Conservation (phyloP, 257 asterid genomes). For the Solanum gandarillasii region DNA sequence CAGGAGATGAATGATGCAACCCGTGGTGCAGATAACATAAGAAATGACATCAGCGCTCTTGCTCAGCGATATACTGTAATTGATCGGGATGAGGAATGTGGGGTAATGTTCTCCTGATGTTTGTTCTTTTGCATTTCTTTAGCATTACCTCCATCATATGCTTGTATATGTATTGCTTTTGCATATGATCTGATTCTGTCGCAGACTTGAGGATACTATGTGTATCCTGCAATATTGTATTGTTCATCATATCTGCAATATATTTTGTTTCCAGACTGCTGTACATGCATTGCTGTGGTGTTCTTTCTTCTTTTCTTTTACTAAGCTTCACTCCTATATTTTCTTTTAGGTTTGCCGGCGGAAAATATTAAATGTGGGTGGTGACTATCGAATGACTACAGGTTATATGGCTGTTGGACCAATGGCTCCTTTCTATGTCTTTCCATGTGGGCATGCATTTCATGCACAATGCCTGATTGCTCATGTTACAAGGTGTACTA, state of each 20-base stretch:
- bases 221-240: background rate
- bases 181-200: background rate
- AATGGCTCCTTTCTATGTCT: constrained; percentile 93
- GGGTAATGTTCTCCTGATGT: constrained; percentile 50
- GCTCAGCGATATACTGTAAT: constrained; percentile 85
- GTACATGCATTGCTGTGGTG: background rate
- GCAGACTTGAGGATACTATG: background rate
- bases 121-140: background rate
- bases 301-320: background rate
- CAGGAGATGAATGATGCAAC: constrained; percentile 99
- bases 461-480: constrained; percentile 89
- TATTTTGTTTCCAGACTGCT: background rate
- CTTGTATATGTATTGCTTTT: background rate
- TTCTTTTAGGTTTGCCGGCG: constrained; percentile 65
- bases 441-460: constrained; percentile 96
- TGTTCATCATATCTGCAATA: background rate
- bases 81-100: constrained; percentile 86
- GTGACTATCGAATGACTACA: constrained; percentile 56
- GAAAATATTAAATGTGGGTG: constrained; percentile 62
- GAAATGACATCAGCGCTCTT: constrained; percentile 89
- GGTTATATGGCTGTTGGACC: constrained; percentile 71
- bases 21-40: constrained; percentile 88
- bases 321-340: background rate
- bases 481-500: constrained; percentile 82
- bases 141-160: background rate